Evolutionary conservation across 495 filamentous ascomycete genomes (phyloP).

Genomic region (Penicillium nucicola): DNA sequence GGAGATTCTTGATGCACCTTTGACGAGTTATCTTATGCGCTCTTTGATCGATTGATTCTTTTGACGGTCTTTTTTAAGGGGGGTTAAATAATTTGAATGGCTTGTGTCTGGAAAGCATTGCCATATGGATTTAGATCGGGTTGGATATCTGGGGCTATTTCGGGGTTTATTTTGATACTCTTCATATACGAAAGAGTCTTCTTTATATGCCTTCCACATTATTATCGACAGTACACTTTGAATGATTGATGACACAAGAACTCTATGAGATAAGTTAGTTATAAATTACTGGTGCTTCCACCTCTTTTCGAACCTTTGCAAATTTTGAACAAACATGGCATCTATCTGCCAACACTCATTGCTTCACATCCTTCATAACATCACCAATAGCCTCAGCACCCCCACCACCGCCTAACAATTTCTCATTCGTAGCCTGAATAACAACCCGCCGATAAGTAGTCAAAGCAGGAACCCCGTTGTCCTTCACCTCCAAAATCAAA

Average conservation of each 20-base stretch:
- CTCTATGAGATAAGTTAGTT: no score
- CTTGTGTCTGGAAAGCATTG: neutral
- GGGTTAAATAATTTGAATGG: neutral
- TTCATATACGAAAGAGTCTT: neutral
- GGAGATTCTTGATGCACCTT: conserved; percentile 35
- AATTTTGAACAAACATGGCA: no score
- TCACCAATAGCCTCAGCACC: neutral
- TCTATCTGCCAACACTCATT: neutral
- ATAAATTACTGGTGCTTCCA: no score
- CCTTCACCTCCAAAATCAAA: conserved; percentile 33
- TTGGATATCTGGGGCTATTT: neutral
- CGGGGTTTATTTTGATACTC: conserved; percentile 1
- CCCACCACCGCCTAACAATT: neutral
- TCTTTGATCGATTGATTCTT: conserved; percentile 16
- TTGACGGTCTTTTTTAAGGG: neutral
- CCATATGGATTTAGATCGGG: neutral
- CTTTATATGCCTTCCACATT: no score
- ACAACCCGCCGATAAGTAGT: neutral
- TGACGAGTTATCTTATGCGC: conserved; percentile 36
- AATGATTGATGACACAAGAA: no score
- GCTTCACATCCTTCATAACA: neutral
- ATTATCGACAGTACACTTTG: no score
- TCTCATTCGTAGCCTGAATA: neutral
- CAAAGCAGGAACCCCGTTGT: conserved; percentile 4
- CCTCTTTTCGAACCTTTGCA: no score